Conservation (phyloP, 1,284 basidiomycete genomes). For the Heterobasidion annosum region DNA sequence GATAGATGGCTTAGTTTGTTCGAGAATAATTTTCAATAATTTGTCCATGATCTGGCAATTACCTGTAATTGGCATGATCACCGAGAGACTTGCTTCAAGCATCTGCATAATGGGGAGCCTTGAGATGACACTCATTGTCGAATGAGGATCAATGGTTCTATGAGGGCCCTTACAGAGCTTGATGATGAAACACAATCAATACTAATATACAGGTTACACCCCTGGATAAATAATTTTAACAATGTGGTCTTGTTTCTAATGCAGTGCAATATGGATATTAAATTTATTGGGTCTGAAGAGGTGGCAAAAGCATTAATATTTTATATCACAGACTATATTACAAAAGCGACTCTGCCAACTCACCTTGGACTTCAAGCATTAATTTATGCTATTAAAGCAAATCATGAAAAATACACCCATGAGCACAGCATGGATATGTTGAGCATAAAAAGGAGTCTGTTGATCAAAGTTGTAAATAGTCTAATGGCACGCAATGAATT, state of each 20-base stretch:
- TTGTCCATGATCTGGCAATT: conserved; percentile 2
- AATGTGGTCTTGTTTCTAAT: not conserved
- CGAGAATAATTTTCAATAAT: not conserved
- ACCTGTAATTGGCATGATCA: conserved; percentile 7
- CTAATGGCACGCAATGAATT: not conserved
- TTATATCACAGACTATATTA: conserved; percentile 1
- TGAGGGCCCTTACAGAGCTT: not conserved
- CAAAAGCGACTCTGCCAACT: not conserved
- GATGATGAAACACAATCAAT: not conserved
- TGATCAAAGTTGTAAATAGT: not conserved
- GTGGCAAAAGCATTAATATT: not conserved
- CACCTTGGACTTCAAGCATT: not conserved
- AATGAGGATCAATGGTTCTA: not conserved
- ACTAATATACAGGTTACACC: not conserved
- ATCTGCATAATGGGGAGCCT: conserved; percentile 4
- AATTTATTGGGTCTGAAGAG: not conserved
- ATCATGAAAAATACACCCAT: too few species aligned
- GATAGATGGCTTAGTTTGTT: not conserved
- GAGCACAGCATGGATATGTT: too few species aligned
- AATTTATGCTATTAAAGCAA: not conserved
- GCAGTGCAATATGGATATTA: conserved; percentile 1
- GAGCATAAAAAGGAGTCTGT: not conserved
- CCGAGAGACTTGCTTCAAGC: conserved; percentile 5
- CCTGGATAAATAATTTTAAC: conserved; percentile 3
- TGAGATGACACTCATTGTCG: conserved; percentile 7